Base-by-base conservation (phyloP, 257 asterid genomes). In the Solanum medicagineum region DNA sequence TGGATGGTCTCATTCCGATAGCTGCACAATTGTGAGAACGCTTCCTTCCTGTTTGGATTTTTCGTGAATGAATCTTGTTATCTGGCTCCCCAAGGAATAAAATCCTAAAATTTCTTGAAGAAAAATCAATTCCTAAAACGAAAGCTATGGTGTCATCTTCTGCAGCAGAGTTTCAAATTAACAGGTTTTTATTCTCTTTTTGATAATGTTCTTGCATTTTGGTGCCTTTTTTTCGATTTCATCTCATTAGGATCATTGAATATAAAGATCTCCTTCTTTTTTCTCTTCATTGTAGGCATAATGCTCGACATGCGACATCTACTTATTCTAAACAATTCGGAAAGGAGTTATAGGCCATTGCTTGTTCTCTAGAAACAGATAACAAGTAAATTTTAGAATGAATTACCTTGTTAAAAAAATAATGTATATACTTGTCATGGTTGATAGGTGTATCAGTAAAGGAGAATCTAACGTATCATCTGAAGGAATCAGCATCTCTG, bases 1-100 rank as follows among this genome's bases (percentile, higher is more conserved):
- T 62, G 89, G 87, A 14, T 85, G 85, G 87, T 75, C 88, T 7
- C 82, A 87, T 66, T 42, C 54, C 2, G 68, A 87, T 49, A 85
- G 83, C 17, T 55, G 3, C 20, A 29, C 49, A n/a, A n/a, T 85
- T 81, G 84, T 80, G 85, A 29, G 45, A 60, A 81, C 5, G 15
- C 75, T 13, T n/a, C 85, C 85, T 81, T 66, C 47, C 60, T 81
- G 69, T 81, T 81, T 81, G 71, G 22, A 13, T 81, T 81, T 60
- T 81, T 81, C 69, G 62, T 81, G 85, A 81, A 44, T 4, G 75
- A 81, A 60, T 40, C 85, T 66, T 24, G 55, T 60, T 22, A 81
- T 66, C 51, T 81, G 75, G 74, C 60, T 42, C 16, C 74, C 32
- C 75, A 22, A 60, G 85, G 85, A 81, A 66, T 81, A 44, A 60